Conservation (phyloP, 257 asterid genomes). For the Penstemon barbatus region DNA sequence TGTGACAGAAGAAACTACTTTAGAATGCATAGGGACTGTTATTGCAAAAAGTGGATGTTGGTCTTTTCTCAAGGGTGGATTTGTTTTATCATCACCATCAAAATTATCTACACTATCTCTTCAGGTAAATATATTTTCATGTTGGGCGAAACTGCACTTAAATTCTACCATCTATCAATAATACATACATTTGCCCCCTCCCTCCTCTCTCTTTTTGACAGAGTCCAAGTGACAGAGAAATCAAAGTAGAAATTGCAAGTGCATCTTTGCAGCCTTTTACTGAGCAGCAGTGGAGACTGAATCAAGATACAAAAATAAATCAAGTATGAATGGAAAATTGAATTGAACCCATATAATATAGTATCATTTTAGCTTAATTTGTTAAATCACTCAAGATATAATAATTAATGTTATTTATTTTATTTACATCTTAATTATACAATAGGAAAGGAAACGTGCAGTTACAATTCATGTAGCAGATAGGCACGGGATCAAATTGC, state of each 20-base stretch:
- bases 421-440: neutral
- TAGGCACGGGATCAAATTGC: constrained; percentile 31
- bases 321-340: constrained; percentile 15
- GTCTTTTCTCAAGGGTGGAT: constrained; percentile 59
- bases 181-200: too few species aligned
- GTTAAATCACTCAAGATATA: neutral
- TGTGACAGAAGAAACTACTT: constrained; percentile 27
- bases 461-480: constrained; percentile 43
- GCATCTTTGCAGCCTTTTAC: constrained; percentile 40
- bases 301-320: constrained; percentile 28
- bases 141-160: too few species aligned
- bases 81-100: constrained; percentile 32
- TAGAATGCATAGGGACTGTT: constrained; percentile 45
- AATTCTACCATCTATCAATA: too few species aligned
- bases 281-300: constrained; percentile 30
- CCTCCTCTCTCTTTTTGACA: constrained; percentile 6
- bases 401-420: too few species aligned
- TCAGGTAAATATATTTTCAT: constrained; percentile 24
- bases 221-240: constrained; percentile 28
- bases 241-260: constrained; percentile 28
- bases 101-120: constrained; percentile 33
- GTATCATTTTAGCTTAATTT: neutral
- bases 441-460: constrained; percentile 42
- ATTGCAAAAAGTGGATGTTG: constrained; percentile 48
- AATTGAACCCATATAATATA: neutral